Percentiles rank a stretch among this genome's conserved stretches.
Conservation (phyloP, 208 protist genomes). For the Balamuthia mandrillaris region DNA sequence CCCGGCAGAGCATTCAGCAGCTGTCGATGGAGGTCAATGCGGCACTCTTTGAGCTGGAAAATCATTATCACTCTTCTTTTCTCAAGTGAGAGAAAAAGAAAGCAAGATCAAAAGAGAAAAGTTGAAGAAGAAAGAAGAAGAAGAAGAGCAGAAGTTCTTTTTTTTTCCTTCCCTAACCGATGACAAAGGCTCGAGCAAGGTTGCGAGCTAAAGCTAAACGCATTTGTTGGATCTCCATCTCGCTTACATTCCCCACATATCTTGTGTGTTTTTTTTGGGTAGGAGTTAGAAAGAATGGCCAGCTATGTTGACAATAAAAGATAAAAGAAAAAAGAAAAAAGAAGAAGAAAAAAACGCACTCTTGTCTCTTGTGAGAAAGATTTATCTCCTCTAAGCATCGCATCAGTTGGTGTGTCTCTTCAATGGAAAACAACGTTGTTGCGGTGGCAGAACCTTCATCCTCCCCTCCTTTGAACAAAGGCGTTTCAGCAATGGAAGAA, state of each 20-base stretch:
- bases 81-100: too few species aligned
- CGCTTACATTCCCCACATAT: neutral
- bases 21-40: too few species aligned
- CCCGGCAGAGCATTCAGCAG: too few species aligned
- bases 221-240: neutral
- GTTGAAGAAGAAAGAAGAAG: too few species aligned
- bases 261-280: neutral
- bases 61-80: too few species aligned
- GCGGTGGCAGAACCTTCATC: neutral
- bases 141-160: too few species aligned
- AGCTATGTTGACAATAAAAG: neutral
- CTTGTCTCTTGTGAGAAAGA: slow-evolving; percentile 21
- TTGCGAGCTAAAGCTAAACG: slow-evolving; percentile 29
- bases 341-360: neutral
- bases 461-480: too few species aligned
- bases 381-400: slow-evolving; percentile 15
- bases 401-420: slow-evolving; percentile 21
- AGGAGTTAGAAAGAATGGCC: neutral
- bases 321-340: neutral
- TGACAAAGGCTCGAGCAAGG: neutral
- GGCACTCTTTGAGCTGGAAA: too few species aligned
- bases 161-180: neutral
- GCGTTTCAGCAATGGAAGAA: neutral
- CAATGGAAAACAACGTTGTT: slow-evolving; percentile 5
- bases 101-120: too few species aligned